A percentile compares a stretch with the other conserved stretches of the same genome.
These are phyloP conservation scores for Solanum chilense DNA, from an alignment of 257 asterid genomes.

Conservation along the genomic window DNA sequence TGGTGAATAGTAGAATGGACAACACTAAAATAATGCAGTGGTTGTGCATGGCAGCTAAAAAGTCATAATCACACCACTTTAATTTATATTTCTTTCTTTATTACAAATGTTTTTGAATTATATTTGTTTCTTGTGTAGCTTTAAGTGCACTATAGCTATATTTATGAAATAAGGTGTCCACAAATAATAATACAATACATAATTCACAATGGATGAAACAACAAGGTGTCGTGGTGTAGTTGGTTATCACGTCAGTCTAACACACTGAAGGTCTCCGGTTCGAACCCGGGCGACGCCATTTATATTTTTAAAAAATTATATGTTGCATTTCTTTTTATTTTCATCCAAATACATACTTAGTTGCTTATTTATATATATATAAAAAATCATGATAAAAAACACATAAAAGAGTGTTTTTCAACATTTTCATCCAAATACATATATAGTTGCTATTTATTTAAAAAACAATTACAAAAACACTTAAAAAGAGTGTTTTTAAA, in stretches of 20 bases:
- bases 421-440: no score
- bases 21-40: not conserved
- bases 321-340: no score
- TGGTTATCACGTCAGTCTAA: conserved; percentile 91
- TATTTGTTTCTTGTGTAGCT: not conserved
- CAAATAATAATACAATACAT: rapidly evolving
- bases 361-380: no score
- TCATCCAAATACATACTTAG: no score
- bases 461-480: no score
- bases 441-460: no score
- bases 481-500: no score
- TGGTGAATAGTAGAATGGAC: not conserved
- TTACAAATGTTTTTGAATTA: not conserved
- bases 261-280: conserved; percentile 94
- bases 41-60: not conserved
- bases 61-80: not conserved
- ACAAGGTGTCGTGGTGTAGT: conserved; percentile 49
- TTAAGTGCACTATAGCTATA: not conserved
- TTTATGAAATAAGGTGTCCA: not conserved
- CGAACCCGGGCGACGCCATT: conserved; percentile 62
- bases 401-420: no score
- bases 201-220: not conserved
- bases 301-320: no score
- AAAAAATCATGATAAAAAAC: no score
- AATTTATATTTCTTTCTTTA: not conserved